Base-by-base conservation (phyloP, 345 rosid genomes). In the Isatis tinctoria region DNA sequence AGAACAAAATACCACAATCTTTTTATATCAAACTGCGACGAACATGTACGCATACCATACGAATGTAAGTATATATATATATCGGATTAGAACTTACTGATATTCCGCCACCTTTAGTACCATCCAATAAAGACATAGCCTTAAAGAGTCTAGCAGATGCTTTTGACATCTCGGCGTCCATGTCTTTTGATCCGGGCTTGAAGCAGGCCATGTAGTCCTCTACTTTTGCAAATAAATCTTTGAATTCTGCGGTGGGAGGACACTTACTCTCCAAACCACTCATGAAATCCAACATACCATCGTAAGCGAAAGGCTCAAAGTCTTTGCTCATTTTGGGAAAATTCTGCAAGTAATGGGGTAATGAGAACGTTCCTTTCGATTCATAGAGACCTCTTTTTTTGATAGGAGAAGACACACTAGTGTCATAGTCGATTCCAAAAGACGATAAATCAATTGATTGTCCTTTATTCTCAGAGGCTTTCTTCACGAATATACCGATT, bases 391-490 rank as follows among this genome's bases (percentile, higher is more conserved):
- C 8, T 57, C 73, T 69, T 45, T n/a, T n/a, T n/a, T 57, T n/a
- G 5, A 37, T 40, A 27, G 64, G 20, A 18, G 64, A 30, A 40
- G 53, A 22, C 57, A n/a, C n/a, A n/a, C n/a, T n/a, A n/a, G n/a
- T n/a, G n/a, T n/a, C n/a, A n/a, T n/a, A n/a, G n/a, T 70, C 74
- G 16, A 70, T 47, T 62, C 75, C 75, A 37, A 61, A 61, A 17
- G 60, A 4, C 49, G 69, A 49, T 11, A 71, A 26, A 62, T 61
- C 76, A 51, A 72, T 60, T 39, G 76, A 17, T 8, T 39, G 28
- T 62, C 69, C 75, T 72, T 62, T 39, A 10, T 18, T 51, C 32
- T 72, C 69, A 10, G 76, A 37, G 43, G 68, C 53, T 3, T 6
- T 12, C 52, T 72, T 72, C 37, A 61, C 30, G 10, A 61, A 72